A percentile compares a stretch with the other conserved stretches of the same genome.
Conservation (phyloP, 305 asterid species). For the Fraxinus sp. region DNA sequence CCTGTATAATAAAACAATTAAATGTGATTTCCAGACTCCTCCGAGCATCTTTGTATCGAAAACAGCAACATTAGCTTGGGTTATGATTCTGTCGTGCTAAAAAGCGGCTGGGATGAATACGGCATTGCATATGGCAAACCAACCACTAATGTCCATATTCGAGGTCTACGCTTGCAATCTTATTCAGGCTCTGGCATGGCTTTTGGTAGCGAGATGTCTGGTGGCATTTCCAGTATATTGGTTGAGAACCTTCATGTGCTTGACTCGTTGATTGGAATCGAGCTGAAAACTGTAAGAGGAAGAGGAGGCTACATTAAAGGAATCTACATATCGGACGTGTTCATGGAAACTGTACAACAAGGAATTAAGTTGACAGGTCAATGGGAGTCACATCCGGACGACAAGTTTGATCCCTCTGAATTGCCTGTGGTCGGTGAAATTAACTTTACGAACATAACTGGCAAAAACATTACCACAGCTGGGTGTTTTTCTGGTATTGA, state of each 20-base stretch:
- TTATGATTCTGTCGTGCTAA: slow-evolving; percentile 68
- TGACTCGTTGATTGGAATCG: slow-evolving; percentile 57
- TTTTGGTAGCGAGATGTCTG: slow-evolving; percentile 95
- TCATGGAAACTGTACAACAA: slow-evolving; percentile 51
- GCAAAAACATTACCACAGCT: slow-evolving; percentile 55
- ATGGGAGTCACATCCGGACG: slow-evolving; percentile 71
- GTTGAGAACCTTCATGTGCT: slow-evolving; percentile 53
- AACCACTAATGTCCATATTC: slow-evolving; percentile 58
- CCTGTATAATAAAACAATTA: neutral
- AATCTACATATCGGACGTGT: slow-evolving; percentile 43
- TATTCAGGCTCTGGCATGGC: slow-evolving; percentile 70
- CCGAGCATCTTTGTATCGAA: slow-evolving; percentile 75
- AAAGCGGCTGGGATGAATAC: slow-evolving; percentile 99
- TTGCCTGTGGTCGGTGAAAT: slow-evolving; percentile 60
- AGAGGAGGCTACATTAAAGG: slow-evolving; percentile 75
- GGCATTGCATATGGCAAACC: slow-evolving; percentile 69
- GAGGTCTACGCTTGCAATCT: slow-evolving; percentile 50
- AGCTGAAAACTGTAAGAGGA: slow-evolving; percentile 69
- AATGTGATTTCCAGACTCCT: slow-evolving; percentile 65
- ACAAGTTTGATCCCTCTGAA: slow-evolving; percentile 61
- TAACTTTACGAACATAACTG: slow-evolving; percentile 54
- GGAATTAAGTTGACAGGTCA: slow-evolving; percentile 78
- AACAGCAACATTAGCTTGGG: slow-evolving; percentile 82
- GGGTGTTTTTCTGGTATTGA: slow-evolving; percentile 66
- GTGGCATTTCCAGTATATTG: slow-evolving; percentile 70